Evolutionary conservation across 192 early-diverging fungal genomes (phyloP), one percentile per base, ranked within the genome.

Genomic region (Phlyctochytrium arcticum): DNA sequence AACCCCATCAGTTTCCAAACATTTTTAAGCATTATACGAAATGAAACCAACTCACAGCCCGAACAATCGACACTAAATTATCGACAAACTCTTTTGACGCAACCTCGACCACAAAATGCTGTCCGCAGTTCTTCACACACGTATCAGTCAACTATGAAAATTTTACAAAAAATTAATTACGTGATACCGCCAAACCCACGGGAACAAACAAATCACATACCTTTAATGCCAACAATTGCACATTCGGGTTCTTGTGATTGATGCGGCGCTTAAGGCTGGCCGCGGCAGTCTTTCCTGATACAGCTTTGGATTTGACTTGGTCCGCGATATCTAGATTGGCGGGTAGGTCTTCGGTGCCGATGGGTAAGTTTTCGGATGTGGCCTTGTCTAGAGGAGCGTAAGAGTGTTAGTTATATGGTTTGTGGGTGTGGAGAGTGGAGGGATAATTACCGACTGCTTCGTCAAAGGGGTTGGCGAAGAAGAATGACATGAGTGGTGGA

Each of bases 41-140:
- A n/a, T n/a, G n/a, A n/a, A n/a, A n/a, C n/a, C n/a, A n/a, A n/a
- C n/a, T n/a, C n/a, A n/a, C 73, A 21, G 77, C 54, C 21, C 79
- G 80, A 19, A 83, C 60, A 10, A 95, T 65, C 1, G 79, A 80
- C 0, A 84, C 81, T 36, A 97, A 68, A 46, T 89, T 84, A 69
- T 97, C 94, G 34, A 93, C 83, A 72, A 99, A 97, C 46, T 97
- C 95, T 36, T 90, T 79, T 6, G 85, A 82, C 7, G 94, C 88
- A 36, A 98, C 77, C 69, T 97, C 92, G 12, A 85, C 79, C 39
- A 96, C 71, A 69, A 99, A 92, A 36, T 89, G 84, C 27, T 77
- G 69, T 3, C 96, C 96, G 30, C 89, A 88, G 73, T 99, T 99
- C 74, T 99, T 99, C 23, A 97, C 91, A 66, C 92, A 95, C 32